Percentiles rank a stretch among this genome's conserved stretches.
Evolutionary conservation across 2,329 filamentous ascomycete genomes (phyloP).

Genomic region (Sporothrix brasiliensis): DNA sequence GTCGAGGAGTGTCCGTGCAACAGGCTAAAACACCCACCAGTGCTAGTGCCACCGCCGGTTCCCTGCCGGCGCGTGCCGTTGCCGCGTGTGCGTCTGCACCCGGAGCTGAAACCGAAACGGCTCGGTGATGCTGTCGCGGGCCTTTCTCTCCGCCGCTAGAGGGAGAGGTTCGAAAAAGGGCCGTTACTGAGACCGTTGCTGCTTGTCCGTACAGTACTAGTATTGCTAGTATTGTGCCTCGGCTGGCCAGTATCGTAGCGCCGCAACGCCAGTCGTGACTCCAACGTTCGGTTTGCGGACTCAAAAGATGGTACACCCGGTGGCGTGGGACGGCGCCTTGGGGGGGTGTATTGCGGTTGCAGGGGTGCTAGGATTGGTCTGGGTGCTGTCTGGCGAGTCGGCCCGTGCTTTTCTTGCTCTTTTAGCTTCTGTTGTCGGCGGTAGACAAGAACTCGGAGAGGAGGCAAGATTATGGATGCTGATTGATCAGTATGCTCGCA

Average conservation of each 20-base stretch:
- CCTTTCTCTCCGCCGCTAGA: conserved; percentile 7
- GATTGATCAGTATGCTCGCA: background rate
- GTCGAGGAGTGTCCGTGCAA: background rate
- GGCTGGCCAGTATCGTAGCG: background rate
- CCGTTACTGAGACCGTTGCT: background rate
- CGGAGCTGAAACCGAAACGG: background rate
- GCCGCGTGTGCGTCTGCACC: background rate
- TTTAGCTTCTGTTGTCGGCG: background rate
- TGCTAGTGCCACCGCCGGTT: background rate
- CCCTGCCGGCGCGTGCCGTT: background rate
- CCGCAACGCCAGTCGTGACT: conserved; percentile 28
- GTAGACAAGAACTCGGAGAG: conserved; percentile 10
- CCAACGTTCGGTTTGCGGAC: conserved; percentile 16
- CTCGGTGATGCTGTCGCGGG: background rate
- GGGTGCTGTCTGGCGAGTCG: background rate
- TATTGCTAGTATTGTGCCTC: background rate
- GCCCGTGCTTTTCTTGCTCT: background rate
- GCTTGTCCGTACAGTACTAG: no score
- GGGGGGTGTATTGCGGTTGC: conserved; percentile 32
- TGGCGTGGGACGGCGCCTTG: conserved; percentile 34
- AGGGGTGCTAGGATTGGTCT: conserved; percentile 30
- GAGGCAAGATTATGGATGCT: background rate
- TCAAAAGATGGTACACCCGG: conserved; percentile 36
- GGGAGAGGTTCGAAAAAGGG: conserved; percentile 17
- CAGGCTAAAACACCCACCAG: background rate